Conservation (phyloP, 2,329 filamentous ascomycete species). For the Stagonosporopsis tanaceti region DNA sequence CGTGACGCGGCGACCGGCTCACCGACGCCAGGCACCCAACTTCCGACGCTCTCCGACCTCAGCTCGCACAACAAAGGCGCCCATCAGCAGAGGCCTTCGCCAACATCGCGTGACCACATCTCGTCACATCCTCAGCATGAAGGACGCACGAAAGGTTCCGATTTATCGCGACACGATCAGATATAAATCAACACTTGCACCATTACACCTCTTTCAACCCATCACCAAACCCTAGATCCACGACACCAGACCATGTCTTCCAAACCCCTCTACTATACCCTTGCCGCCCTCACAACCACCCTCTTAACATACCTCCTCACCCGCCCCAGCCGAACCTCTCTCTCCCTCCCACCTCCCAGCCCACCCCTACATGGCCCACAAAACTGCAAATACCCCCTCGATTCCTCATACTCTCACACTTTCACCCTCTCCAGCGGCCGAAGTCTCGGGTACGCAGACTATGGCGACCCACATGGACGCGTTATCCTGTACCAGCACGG, state of each 20-base stretch:
- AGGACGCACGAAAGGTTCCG: not conserved
- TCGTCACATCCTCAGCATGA: not conserved
- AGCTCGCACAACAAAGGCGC: not conserved
- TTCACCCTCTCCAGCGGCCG: slow-evolving; percentile 47
- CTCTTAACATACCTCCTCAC: slow-evolving; percentile 3
- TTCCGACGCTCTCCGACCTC: not conserved
- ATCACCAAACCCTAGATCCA: not conserved
- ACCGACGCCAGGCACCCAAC: not conserved
- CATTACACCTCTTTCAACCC: not conserved
- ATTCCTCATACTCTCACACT: slow-evolving; percentile 39
- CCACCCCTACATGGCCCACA: not conserved
- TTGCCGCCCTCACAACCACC: not conserved
- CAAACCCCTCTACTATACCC: slow-evolving; percentile 1
- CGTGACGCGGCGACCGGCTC: not conserved
- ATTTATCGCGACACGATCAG: not conserved
- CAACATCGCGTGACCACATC: not conserved
- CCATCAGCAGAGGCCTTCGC: slow-evolving; percentile 6
- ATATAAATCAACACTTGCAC: not conserved
- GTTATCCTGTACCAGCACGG: slow-evolving; percentile 43
- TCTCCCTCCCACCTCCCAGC: not conserved
- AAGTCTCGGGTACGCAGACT: slow-evolving; percentile 48
- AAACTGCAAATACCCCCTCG: slow-evolving; percentile 21
- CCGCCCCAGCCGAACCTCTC: not conserved
- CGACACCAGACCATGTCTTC: not conserved
- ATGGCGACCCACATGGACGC: slow-evolving; percentile 37